These are phyloP conservation scores for Ceratobasidium sp. DNA, from an alignment of 1,284 basidiomycete species.

Conservation along the genomic window DNA sequence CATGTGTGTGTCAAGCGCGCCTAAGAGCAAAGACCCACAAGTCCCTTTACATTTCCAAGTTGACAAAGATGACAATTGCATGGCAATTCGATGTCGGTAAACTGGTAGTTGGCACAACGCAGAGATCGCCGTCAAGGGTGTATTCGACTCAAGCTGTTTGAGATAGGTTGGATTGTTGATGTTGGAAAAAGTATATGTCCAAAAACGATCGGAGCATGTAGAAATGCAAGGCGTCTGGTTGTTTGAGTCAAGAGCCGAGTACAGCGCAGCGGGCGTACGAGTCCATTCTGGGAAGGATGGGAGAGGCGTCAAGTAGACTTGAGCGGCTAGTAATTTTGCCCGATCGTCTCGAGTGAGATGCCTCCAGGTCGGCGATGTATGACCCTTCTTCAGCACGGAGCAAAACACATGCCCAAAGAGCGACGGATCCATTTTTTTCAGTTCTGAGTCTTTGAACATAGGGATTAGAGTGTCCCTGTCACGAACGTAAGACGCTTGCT, in stretches of 20 bases:
- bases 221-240: neutral
- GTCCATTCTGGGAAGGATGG: neutral
- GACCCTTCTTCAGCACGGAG: neutral
- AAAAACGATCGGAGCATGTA: neutral
- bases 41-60: no score
- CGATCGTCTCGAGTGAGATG: slow-evolving; percentile 3
- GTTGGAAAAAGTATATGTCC: neutral
- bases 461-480: neutral
- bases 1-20: no score
- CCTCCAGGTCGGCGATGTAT: neutral
- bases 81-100: no score
- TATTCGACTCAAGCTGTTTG: neutral
- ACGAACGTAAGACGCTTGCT: neutral
- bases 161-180: neutral
- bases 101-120: no score
- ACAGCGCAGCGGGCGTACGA: neutral
- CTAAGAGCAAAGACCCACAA: no score
- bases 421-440: neutral
- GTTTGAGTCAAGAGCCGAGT: neutral
- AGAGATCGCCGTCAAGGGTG: neutral
- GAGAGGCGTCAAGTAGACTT: neutral
- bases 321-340: neutral
- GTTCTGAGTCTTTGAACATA: neutral
- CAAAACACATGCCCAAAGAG: slow-evolving; percentile 11
- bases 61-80: no score